Conservation (phyloP, 371 early-diverging fungal genomes). For the Vairimorpha ceranae region DNA sequence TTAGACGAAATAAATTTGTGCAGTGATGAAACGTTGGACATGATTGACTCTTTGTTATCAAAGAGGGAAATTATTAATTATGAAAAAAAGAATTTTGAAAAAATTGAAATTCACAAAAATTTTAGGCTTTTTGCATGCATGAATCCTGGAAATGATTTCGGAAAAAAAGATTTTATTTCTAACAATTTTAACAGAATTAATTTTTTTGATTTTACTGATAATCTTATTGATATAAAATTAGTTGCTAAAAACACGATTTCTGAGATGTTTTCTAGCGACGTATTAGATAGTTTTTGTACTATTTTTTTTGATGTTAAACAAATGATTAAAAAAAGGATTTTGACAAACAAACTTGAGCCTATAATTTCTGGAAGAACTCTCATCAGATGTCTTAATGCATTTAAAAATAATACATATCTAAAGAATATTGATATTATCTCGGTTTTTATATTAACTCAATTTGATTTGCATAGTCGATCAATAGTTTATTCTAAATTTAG, state of each 20-base stretch:
- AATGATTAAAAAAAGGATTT: slow-evolving; percentile 67
- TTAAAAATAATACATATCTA: slow-evolving; percentile 66
- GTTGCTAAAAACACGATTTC: slow-evolving; percentile 68
- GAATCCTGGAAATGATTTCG: slow-evolving; percentile 94
- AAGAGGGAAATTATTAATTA: slow-evolving; percentile 59
- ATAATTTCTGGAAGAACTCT: slow-evolving; percentile 86
- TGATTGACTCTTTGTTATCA: slow-evolving; percentile 72
- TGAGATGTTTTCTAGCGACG: slow-evolving; percentile 46
- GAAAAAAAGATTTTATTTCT: slow-evolving; percentile 73
- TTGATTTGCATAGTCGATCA: slow-evolving; percentile 34
- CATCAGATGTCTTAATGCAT: slow-evolving; percentile 72
- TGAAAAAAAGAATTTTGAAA: slow-evolving; percentile 13
- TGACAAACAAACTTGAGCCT: slow-evolving; percentile 78
- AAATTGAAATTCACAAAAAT: slow-evolving; percentile 70
- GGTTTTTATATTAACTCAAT: slow-evolving; percentile 82
- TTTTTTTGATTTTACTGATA: slow-evolving; percentile 49
- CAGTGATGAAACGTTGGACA: slow-evolving; percentile 79
- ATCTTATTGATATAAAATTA: slow-evolving; percentile 71
- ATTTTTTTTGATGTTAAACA: slow-evolving; percentile 75
- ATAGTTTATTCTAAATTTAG: slow-evolving; percentile 22
- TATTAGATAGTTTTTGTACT: slow-evolving; percentile 54
- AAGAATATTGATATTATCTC: slow-evolving; percentile 79
- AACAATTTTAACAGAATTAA: slow-evolving; percentile 31
- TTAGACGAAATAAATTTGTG: slow-evolving; percentile 98
- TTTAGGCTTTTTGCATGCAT: slow-evolving; percentile 96